Evolutionary conservation across 192 early-diverging fungal species (phyloP), one percentile per base, ranked within the genome.

Genomic region (Rhizophagus prolifer): DNA sequence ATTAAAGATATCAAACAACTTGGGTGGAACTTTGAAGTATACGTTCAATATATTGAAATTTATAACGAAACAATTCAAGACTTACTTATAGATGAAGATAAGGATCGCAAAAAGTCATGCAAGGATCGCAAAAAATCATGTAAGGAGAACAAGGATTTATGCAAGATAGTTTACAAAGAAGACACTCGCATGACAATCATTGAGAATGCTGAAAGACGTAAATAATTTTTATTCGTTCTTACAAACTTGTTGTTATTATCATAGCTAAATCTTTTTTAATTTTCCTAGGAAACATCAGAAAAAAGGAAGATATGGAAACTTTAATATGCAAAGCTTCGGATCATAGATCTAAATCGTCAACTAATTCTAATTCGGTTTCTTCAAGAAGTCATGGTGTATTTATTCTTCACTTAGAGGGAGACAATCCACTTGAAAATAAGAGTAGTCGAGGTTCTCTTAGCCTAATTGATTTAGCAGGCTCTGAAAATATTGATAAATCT

Each of bases 381-480:
- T 99, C 97, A 9, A 86, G 96, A 69, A 93, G 91, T 63, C 97
- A 99, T 82, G 92, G 93, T 79, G 95, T 99, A 30, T 99, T 99
- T 82, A 95, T 93, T 13, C 86, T 99, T 30, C 83, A 87, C 9
- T 81, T 99, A 4, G 81, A 82, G 9, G 96, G 96, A 58, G 81
- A 70, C 16, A 96, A 99, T 81, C 46, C 80, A 8, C 79, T 90
- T 19, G 96, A 94, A 8, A 89, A 87, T 38, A 94, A 96, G 82
- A 78, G 82, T 4, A 90, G 87, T 44, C 82, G 84, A 9, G 96
- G 95, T 0, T 86, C 92, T 25, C 88, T 99, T 41, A 97, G 97
- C 73, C 81, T 99, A 77, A 94, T 99, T 75, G 97, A 99, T 79
- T 82, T 99, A 63, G 97, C 97, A 25, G 97, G 97, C 26, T 95